Conservation (phyloP, 352 stramenopile genomes). For the Phytophthora agathidicida region DNA sequence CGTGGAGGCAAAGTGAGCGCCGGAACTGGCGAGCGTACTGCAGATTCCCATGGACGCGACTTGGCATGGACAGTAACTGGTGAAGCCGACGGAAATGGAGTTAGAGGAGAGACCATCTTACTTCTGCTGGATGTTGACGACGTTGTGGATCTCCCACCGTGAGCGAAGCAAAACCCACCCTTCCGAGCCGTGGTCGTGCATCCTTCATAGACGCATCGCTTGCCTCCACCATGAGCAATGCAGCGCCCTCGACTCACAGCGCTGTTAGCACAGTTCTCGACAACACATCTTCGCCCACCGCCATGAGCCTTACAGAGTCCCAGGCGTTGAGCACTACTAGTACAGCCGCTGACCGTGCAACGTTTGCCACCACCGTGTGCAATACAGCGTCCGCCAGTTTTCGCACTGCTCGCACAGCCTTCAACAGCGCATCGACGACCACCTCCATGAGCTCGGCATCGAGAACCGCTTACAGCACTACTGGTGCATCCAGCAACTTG, state of each 20-base stretch:
- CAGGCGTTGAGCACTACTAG: slow-evolving; percentile 81
- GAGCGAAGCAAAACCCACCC: slow-evolving; percentile 84
- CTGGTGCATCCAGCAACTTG: slow-evolving; percentile 73
- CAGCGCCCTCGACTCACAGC: slow-evolving; percentile 86
- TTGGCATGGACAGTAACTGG: slow-evolving; percentile 14
- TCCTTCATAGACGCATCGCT: slow-evolving; percentile 74
- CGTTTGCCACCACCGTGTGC: slow-evolving; percentile 84
- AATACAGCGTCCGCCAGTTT: slow-evolving; percentile 86
- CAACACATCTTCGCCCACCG: slow-evolving; percentile 76
- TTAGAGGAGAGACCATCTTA: slow-evolving; percentile 14
- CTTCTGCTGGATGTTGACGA: slow-evolving; percentile 17
- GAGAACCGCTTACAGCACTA: slow-evolving; percentile 77
- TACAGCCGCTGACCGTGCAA: slow-evolving; percentile 72
- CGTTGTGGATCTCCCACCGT: slow-evolving; percentile 54
- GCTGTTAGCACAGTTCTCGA: slow-evolving; percentile 70
- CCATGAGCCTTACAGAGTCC: slow-evolving; percentile 88
- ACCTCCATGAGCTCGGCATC: slow-evolving; percentile 84
- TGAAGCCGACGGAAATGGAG: slow-evolving; percentile 10
- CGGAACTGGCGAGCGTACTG: slow-evolving; percentile 32
- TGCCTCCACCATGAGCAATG: slow-evolving; percentile 84
- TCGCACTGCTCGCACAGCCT: slow-evolving; percentile 79
- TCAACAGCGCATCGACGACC: slow-evolving; percentile 76
- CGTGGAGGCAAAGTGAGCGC: slow-evolving; percentile 30
- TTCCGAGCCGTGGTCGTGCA: slow-evolving; percentile 83
- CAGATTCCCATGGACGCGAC: slow-evolving; percentile 11